Percentiles rank a stretch among this genome's conserved stretches.
phyloP scores from a whole-genome alignment of 495 filamentous ascomycete species.

The Aspergillus sclerotiicarbonarius region DNA sequence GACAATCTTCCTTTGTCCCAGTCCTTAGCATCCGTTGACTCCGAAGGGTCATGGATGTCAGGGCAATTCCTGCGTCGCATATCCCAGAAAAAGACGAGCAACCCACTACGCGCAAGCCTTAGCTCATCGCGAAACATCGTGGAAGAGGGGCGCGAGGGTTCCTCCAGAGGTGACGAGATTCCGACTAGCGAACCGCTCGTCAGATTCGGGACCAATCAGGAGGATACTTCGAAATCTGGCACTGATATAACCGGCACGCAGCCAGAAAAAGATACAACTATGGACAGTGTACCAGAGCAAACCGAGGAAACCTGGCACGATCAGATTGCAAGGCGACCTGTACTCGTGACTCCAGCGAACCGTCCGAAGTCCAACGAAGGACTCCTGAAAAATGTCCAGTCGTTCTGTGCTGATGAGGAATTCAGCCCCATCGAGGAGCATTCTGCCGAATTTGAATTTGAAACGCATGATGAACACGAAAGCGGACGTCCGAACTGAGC shows the following conservation, averaged over 20 bases:
- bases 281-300: slow-evolving; percentile 17
- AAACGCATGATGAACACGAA: slow-evolving; percentile 63
- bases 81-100: slow-evolving; percentile 43
- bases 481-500: slow-evolving; percentile 48
- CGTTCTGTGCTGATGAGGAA: slow-evolving; percentile 43
- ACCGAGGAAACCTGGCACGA: slow-evolving; percentile 48
- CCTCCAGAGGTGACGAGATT: slow-evolving; percentile 38
- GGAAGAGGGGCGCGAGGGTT: slow-evolving; percentile 27
- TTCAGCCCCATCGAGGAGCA: slow-evolving; percentile 37
- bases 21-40: slow-evolving; percentile 84
- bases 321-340: slow-evolving; percentile 54
- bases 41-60: slow-evolving; percentile 90
- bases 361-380: slow-evolving; percentile 67
- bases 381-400: slow-evolving; percentile 58
- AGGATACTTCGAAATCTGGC: slow-evolving; percentile 32
- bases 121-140: slow-evolving; percentile 36
- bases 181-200: slow-evolving; percentile 64
- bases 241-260: slow-evolving; percentile 39
- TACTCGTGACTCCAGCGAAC: slow-evolving; percentile 38
- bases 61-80: slow-evolving; percentile 58
- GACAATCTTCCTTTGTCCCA: slow-evolving; percentile 56
- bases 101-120: slow-evolving; percentile 46
- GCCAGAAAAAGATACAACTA: slow-evolving; percentile 26
- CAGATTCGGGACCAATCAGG: slow-evolving; percentile 43
- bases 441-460: slow-evolving; percentile 51